Percentiles rank a stretch among this genome's conserved stretches.
Conservation (phyloP, 768 basidiomycete genomes). For the Asterophora parasitica region DNA sequence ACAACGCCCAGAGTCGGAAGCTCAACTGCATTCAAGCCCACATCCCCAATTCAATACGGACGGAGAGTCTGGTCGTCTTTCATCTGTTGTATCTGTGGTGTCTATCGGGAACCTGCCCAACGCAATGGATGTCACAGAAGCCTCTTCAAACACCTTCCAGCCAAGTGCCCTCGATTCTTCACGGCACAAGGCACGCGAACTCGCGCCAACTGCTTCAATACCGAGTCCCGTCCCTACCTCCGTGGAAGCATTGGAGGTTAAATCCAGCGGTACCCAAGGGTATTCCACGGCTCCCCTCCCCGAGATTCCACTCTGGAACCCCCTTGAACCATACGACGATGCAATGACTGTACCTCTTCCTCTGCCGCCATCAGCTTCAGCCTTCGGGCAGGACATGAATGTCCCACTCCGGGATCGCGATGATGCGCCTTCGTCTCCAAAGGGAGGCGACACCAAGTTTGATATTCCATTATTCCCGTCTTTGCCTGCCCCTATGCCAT, state of each 20-base stretch:
- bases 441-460: constrained; percentile 31
- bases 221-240: not conserved
- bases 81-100: not conserved
- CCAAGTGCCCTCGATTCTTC: constrained; percentile 37
- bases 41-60: not conserved
- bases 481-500: constrained; percentile 64
- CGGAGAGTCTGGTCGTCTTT: not conserved
- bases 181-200: constrained; percentile 3
- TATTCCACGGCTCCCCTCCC: constrained; percentile 5
- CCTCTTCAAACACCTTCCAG: constrained; percentile 35
- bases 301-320: constrained; percentile 11
- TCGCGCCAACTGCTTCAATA: not conserved
- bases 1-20: not conserved
- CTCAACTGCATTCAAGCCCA: not conserved
- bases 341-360: constrained; percentile 7
- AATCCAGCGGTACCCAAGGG: not conserved
- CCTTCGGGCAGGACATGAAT: constrained; percentile 15
- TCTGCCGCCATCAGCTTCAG: constrained; percentile 4
- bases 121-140: constrained; percentile 15
- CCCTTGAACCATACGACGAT: constrained; percentile 1
- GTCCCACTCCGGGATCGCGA: constrained; percentile 33
- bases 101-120: constrained; percentile 1
- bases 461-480: constrained; percentile 47
- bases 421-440: constrained; percentile 16
- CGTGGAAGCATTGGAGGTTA: not conserved